Conservation (phyloP, 2,329 filamentous ascomycete species). For the Onygenales sp. region DNA sequence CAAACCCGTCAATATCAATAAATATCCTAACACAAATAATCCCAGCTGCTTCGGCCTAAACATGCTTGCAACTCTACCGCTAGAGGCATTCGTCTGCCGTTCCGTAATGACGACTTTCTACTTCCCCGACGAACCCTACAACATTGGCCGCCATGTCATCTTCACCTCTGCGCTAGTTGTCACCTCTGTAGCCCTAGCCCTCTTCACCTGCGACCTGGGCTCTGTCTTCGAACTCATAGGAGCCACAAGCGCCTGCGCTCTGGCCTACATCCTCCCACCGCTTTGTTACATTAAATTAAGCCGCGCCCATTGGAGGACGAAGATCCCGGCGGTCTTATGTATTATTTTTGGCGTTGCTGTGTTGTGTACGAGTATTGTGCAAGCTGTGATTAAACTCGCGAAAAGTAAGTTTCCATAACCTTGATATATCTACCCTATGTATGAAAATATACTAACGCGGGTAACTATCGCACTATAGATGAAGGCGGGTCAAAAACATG, state of each 20-base stretch:
- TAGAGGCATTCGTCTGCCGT: constrained; percentile 95
- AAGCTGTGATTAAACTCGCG: constrained; percentile 61
- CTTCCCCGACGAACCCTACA: constrained; percentile 63
- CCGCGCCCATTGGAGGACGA: constrained; percentile 63
- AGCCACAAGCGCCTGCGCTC: constrained; percentile 82
- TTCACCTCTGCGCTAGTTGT: constrained; percentile 79
- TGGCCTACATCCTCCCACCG: constrained; percentile 92
- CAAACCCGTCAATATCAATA: neutral
- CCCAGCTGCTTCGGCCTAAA: constrained; percentile 81
- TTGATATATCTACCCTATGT: constrained; percentile 7
- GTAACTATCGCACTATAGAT: constrained; percentile 14
- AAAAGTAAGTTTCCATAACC: constrained; percentile 23
- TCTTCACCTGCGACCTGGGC: constrained; percentile 87
- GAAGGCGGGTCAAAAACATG: constrained; percentile 26
- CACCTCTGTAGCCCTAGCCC: constrained; percentile 62
- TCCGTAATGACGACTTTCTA: constrained; percentile 92
- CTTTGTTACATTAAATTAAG: constrained; percentile 92
- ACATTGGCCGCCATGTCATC: constrained; percentile 73
- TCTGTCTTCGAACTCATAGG: constrained; percentile 94
- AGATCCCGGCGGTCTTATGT: constrained; percentile 59
- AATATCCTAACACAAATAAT: constrained; percentile 14
- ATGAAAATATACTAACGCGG: neutral
- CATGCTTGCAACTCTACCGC: constrained; percentile 93
- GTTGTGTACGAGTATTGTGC: constrained; percentile 69
- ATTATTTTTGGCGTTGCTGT: constrained; percentile 71